Evolutionary conservation across 495 filamentous ascomycete species (phyloP).

Genomic region (Neurospora terricola): DNA sequence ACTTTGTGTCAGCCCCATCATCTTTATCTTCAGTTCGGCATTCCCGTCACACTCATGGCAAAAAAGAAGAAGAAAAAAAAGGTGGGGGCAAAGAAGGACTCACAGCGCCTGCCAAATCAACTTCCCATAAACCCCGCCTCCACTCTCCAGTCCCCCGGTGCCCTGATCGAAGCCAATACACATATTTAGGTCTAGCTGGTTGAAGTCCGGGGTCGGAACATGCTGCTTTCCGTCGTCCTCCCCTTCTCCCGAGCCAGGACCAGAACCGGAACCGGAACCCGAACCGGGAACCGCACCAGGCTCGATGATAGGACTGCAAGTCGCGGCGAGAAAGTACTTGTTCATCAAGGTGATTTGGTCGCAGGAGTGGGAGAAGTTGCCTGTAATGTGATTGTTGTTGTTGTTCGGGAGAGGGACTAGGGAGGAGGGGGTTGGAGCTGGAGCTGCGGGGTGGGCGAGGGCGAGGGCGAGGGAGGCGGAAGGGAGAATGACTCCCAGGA

Average conservation of each 20-base stretch:
- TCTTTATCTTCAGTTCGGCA: not conserved
- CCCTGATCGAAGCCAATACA: conserved; percentile 4
- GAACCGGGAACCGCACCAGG: not conserved
- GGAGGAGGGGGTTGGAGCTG: not conserved
- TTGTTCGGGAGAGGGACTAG: not conserved
- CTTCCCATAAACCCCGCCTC: conserved; percentile 9
- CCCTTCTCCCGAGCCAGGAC: too few species aligned
- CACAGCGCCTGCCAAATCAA: not conserved
- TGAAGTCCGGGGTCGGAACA: not conserved
- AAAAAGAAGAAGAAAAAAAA: too few species aligned
- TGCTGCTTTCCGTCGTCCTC: too few species aligned
- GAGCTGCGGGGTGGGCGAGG: not conserved
- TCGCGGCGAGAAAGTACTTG: conserved; percentile 4
- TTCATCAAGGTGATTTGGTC: conserved; percentile 2
- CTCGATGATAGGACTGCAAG: not conserved
- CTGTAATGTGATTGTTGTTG: not conserved
- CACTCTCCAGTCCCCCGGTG: not conserved
- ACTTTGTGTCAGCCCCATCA: not conserved
- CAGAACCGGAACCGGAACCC: too few species aligned
- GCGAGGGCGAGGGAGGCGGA: not conserved
- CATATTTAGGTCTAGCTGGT: conserved; percentile 12
- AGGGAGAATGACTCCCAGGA: not conserved
- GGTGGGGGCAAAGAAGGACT: not conserved
- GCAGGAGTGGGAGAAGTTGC: conserved; percentile 14
- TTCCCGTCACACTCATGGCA: too few species aligned